Base-by-base conservation (phyloP, 345 rosid species). In the Salix exigua region DNA sequence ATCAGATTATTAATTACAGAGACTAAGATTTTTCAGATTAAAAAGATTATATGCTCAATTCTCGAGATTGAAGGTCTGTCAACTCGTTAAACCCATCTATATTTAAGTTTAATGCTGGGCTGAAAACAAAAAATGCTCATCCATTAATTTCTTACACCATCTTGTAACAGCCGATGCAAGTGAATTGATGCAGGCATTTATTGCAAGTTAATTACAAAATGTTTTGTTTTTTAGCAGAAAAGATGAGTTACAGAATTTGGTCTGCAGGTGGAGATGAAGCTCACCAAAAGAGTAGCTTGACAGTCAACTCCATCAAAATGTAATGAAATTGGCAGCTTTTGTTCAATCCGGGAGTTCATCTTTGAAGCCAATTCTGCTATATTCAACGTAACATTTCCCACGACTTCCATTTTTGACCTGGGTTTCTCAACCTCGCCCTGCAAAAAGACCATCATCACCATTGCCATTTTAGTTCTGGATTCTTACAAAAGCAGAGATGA, bases 251-350 rank as follows among this genome's bases (percentile, higher is more conserved):
- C 4, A 38, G 70, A 66, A 66, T 44, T 12, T 16, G 12, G 21
- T 44, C 26, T 69, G 72, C 68, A 55, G 40, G 35, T n/a, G 66
- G 23, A 51, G 68, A 8, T 3, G 0, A 70, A 64, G 17, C 78
- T 74, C 68, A 85, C 88, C 72, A 37, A 25, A 19, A 85, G 88
- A 9, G 71, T 73, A 55, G 84, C 88, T 63, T 83, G 64, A 25
- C 10, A 0, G 66, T 58, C 33, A 4, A 48, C 76, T 16, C 77
- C 84, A 23, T 71, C 75, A 0, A 78, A 48, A 71, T 67, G 75
- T 44, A 82, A 71, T 16, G 81, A 30, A 51, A 85, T 18, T 1
- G 84, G 84, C 62, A 83, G 71, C 71, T 71, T 83, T 53, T 44
- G 70, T 63, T 78, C 75, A 0, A 71, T 70, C 28, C 65, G 16